phyloP scores from a whole-genome alignment of 176 grass and related monocot genomes.

The Calamus simplicifolius region DNA sequence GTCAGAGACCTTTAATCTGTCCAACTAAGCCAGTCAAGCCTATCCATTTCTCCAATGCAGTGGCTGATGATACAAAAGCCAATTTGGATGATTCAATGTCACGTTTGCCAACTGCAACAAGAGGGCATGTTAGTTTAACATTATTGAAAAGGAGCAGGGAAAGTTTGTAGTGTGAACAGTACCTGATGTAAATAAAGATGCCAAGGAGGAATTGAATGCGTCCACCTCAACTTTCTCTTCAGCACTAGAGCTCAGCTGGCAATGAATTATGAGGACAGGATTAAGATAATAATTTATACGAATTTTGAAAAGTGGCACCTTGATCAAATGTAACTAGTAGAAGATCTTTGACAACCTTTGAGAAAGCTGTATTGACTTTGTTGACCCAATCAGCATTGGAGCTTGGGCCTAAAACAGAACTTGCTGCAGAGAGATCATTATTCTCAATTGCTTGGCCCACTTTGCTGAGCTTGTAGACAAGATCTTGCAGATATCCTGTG shows the following conservation, averaged over 20 bases:
- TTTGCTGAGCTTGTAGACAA: constrained; percentile 92
- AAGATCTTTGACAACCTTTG: constrained; percentile 35
- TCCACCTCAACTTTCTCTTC: constrained; percentile 61
- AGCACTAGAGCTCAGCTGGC: constrained; percentile 63
- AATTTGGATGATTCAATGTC: constrained; percentile 60
- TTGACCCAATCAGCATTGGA: constrained; percentile 48
- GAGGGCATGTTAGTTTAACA: not conserved
- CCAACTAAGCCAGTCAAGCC: constrained; percentile 47
- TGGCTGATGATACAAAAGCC: constrained; percentile 77
- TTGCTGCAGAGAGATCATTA: constrained; percentile 53
- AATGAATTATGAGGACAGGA: not conserved
- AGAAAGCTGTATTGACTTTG: constrained; percentile 76
- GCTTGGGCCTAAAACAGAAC: constrained; percentile 43
- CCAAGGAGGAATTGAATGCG: constrained; percentile 76
- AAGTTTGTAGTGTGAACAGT: not conserved
- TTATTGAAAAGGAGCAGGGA: no score
- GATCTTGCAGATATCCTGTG: constrained; percentile 83
- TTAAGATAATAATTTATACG: not conserved
- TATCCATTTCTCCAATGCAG: constrained; percentile 80
- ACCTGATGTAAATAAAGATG: constrained; percentile 71
- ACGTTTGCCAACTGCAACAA: constrained; percentile 59
- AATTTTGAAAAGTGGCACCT: no score
- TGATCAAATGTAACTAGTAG: no score
- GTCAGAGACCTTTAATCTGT: constrained; percentile 74
- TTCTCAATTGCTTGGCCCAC: constrained; percentile 94